Percentiles rank a stretch among this genome's conserved stretches.
These are phyloP conservation scores for Cucumis melo DNA, from an alignment of 306 rosid genomes.

Conservation along the genomic window DNA sequence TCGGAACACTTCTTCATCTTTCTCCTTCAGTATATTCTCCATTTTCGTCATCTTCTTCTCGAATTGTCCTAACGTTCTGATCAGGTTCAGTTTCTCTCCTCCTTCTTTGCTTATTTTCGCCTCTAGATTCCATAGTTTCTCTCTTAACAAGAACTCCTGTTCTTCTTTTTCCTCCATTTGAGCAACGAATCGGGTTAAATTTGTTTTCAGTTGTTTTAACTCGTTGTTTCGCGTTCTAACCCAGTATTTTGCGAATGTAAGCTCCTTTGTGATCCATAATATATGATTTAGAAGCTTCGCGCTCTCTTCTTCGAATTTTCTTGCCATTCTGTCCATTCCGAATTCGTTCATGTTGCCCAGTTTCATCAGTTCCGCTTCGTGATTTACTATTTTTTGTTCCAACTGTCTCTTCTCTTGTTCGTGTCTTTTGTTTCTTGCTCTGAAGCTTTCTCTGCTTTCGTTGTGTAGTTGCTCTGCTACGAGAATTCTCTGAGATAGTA, in stretches of 20 bases:
- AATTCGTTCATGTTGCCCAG: background rate
- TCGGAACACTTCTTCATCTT: constrained; percentile 33
- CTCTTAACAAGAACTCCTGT: constrained; percentile 28
- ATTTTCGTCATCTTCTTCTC: constrained; percentile 37
- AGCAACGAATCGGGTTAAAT: constrained; percentile 10
- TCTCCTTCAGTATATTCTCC: constrained; percentile 38
- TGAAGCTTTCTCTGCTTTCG: constrained; percentile 43
- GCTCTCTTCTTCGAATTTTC: constrained; percentile 26
- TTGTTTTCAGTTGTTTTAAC: constrained; percentile 16
- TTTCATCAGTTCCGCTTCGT: constrained; percentile 19
- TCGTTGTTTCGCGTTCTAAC: constrained; percentile 20
- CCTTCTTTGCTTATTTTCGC: constrained; percentile 42
- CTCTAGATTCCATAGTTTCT: constrained; percentile 45
- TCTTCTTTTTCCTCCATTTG: constrained; percentile 37
- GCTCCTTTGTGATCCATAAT: constrained; percentile 20
- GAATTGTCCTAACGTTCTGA: constrained; percentile 26
- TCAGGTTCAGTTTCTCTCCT: constrained; percentile 43
- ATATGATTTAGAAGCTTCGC: constrained; percentile 11
- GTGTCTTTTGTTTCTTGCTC: constrained; percentile 15
- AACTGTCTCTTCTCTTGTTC: constrained; percentile 31
- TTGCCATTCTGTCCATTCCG: constrained; percentile 12
- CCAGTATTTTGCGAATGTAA: constrained; percentile 34
- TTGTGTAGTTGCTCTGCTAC: constrained; percentile 56
- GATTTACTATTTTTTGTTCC: constrained; percentile 19
- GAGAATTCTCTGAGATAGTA: constrained; percentile 44